phyloP scores from a whole-genome alignment of 768 basidiomycete genomes.

The Saitozyma sp. region DNA sequence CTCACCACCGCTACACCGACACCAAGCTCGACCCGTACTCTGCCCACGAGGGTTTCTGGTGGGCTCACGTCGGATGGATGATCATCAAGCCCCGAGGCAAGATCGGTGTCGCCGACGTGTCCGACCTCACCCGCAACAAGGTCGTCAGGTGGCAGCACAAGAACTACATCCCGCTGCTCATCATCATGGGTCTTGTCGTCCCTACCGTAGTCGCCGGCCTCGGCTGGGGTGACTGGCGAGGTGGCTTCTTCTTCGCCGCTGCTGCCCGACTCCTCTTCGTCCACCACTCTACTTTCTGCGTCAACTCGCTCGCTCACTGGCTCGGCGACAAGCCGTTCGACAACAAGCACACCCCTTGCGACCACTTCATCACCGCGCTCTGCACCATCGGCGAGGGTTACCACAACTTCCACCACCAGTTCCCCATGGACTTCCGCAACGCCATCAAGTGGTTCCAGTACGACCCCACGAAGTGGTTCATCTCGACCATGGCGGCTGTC shows the following conservation, averaged over 20 bases:
- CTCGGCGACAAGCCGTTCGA: slow-evolving; percentile 90
- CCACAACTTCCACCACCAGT: slow-evolving; percentile 98
- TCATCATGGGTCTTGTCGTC: slow-evolving; percentile 69
- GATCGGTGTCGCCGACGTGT: slow-evolving; percentile 86
- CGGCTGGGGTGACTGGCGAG: slow-evolving; percentile 79
- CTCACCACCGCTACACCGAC: slow-evolving; percentile 95
- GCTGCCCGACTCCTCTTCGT: slow-evolving; percentile 77
- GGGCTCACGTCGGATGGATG: slow-evolving; percentile 84
- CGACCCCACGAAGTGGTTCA: slow-evolving; percentile 92
- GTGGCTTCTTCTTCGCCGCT: slow-evolving; percentile 83
- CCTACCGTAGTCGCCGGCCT: slow-evolving; percentile 77
- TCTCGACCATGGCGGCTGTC: slow-evolving; percentile 62
- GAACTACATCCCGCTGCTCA: slow-evolving; percentile 69
- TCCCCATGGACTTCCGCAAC: slow-evolving; percentile 96
- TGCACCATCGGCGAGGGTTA: slow-evolving; percentile 94
- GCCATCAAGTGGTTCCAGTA: slow-evolving; percentile 94
- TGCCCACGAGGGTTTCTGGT: slow-evolving; percentile 82
- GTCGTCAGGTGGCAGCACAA: slow-evolving; percentile 86
- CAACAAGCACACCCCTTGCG: slow-evolving; percentile 89
- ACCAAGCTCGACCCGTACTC: slow-evolving; percentile 96
- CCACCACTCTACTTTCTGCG: slow-evolving; percentile 94
- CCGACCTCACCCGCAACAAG: slow-evolving; percentile 75
- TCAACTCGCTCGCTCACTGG: slow-evolving; percentile 96
- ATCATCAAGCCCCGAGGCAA: slow-evolving; percentile 82
- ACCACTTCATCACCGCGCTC: slow-evolving; percentile 84